Base-by-base conservation (phyloP, 176 grass and related monocot genomes). In the Carex kokanica region DNA sequence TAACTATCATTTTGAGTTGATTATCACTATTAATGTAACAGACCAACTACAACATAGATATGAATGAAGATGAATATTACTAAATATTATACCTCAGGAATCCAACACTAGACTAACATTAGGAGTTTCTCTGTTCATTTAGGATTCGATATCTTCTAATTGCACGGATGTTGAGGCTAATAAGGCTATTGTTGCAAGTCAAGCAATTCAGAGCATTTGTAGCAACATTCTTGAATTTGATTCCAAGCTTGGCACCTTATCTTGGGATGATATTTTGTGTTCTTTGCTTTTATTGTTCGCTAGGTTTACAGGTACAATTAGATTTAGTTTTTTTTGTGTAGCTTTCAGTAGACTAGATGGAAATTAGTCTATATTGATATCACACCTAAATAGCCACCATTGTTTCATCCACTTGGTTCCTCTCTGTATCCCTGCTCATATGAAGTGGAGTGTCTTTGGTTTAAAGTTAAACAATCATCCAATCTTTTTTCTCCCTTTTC, bases 121-220 rank as follows among this genome's bases (percentile, higher is more conserved):
- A 29, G 10, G 15, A 5, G 53, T 81, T 45, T 74, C 56, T 32
- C 24, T 71, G 5, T 74, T 64, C 8, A 15, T 63, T 85, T 91
- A 98, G 95, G 95, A 98, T 98, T 84, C 95, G 95, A 9, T 98
- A 95, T 84, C 95, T 98, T 95, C 84, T 98, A 68, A 88, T 98
- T 86, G 95, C 91, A 85, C 91, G 95, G 84, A 90, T 98, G 91
- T 84, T 98, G 82, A 91, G 95, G 51, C 86, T 98, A 73, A 91
- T 92, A 64, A 95, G 95, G 88, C 88, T 98, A 84, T 88, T 98
- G 82, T 85, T 93, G 74, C 95, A 95, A 90, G 89, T 98, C 85
- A 62, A 24, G 54, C 86, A 84, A 74, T 98, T 94, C 83, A 95
- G 79, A 91, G 92, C 95, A 80, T 98, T 90, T 95, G 91, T 98